Percentiles rank a stretch among this genome's conserved stretches.
Evolutionary conservation across 148 eudicot genomes (phyloP).

Genomic region (Euryodendron excelsum): DNA sequence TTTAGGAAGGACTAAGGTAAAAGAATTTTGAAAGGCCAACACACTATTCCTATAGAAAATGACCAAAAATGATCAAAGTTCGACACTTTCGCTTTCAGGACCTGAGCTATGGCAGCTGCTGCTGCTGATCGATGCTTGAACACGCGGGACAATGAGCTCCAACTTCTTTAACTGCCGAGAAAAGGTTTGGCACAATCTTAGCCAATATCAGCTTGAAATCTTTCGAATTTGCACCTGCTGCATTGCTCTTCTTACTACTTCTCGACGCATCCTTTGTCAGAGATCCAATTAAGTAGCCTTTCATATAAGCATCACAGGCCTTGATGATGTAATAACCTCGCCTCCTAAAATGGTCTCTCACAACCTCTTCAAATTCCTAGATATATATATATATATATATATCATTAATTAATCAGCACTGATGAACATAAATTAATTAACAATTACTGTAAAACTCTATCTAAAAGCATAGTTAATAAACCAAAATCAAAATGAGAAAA

Average conservation of each 20-base stretch:
- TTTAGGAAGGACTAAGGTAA: too few relatives aligned
- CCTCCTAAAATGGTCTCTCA: constrained; percentile 64
- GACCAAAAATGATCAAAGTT: too few relatives aligned
- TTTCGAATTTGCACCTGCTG: constrained; percentile 77
- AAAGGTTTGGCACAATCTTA: constrained; percentile 79
- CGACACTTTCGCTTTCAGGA: too few relatives aligned
- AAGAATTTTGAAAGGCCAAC: too few relatives aligned
- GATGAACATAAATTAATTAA: too few relatives aligned
- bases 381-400: too few relatives aligned
- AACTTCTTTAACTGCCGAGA: constrained; percentile 46
- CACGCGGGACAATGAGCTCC: constrained; percentile 79
- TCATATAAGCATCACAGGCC: constrained; percentile 96
- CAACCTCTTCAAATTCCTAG: constrained; percentile 82
- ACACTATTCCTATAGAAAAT: too few relatives aligned
- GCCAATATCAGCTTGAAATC: constrained; percentile 96
- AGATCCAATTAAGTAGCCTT: constrained; percentile 82
- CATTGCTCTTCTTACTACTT: constrained; percentile 44
- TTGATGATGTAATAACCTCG: constrained; percentile 84
- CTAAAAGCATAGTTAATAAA: neutral
- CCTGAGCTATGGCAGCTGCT: constrained; percentile 33
- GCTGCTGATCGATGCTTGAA: constrained; percentile 69
- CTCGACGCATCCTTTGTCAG: constrained; percentile 76
- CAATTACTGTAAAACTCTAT: neutral
- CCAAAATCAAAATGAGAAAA: neutral
- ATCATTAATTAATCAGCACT: too few relatives aligned